phyloP scores from a whole-genome alignment of 306 rosid species.

The Betula pendula region DNA sequence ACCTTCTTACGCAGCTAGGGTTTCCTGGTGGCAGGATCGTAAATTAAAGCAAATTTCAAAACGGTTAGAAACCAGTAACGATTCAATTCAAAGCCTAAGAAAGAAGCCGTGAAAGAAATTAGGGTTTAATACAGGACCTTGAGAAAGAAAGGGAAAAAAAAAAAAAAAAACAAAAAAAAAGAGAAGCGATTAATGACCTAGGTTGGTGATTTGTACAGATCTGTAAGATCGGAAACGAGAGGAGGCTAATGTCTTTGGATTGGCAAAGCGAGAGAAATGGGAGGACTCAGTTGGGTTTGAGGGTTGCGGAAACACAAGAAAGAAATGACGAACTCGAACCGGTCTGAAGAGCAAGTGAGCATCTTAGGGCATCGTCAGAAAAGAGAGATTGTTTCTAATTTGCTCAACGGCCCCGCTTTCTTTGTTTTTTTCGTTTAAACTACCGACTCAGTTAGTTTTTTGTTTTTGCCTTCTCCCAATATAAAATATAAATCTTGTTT shows the following conservation, averaged over 20 bases:
- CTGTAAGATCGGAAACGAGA: neutral
- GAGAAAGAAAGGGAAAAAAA: neutral
- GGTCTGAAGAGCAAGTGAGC: neutral
- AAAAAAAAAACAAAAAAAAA: neutral
- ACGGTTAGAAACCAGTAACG: neutral
- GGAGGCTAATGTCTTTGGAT: neutral
- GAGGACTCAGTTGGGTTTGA: neutral
- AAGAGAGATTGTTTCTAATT: neutral
- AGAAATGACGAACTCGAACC: no score
- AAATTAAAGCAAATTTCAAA: conserved; percentile 18
- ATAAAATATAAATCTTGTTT: no score
- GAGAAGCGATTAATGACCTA: neutral
- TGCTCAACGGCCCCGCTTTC: neutral
- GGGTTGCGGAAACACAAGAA: neutral
- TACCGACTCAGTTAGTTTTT: no score
- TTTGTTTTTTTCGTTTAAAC: neutral
- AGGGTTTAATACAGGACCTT: neutral
- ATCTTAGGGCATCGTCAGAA: neutral
- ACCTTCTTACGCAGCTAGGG: conserved; percentile 29
- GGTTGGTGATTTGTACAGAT: neutral
- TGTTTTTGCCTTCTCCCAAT: no score
- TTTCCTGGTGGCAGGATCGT: conserved; percentile 28
- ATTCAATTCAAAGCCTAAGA: neutral
- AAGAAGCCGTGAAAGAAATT: neutral
- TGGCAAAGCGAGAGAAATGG: neutral